A percentile compares a stretch with the other conserved stretches of the same genome.
Conservation (phyloP, 2,329 filamentous ascomycete genomes). For the Aotearoamyces nothofagi region DNA sequence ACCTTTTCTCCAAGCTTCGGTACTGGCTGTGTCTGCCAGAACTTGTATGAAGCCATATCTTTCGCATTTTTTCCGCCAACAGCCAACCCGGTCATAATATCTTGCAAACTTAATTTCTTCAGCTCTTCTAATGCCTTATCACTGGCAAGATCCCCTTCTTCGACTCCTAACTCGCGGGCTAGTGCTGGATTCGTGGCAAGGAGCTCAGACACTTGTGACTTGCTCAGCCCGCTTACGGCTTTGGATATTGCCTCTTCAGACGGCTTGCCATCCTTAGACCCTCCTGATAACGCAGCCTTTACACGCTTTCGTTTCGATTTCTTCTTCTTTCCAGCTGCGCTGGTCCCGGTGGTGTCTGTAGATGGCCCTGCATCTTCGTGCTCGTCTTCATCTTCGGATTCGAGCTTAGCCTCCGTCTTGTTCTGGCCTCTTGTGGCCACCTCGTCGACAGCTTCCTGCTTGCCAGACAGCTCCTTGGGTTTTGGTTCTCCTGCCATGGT, state of each 20-base stretch:
- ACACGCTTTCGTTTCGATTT: conserved; percentile 52
- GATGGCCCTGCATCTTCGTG: conserved; percentile 16
- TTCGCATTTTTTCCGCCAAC: conserved; percentile 78
- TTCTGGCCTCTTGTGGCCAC: conserved; percentile 8
- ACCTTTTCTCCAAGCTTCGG: conserved; percentile 58
- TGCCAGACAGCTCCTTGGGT: conserved; percentile 34
- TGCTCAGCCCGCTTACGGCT: conserved; percentile 29
- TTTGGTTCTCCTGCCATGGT: conserved; percentile 34
- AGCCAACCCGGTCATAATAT: conserved; percentile 62
- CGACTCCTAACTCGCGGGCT: conserved; percentile 36
- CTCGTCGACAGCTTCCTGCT: conserved; percentile 25
- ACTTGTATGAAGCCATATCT: conserved; percentile 95
- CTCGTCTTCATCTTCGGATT: conserved; percentile 30
- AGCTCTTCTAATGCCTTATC: conserved; percentile 34
- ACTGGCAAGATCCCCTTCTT: conserved; percentile 18
- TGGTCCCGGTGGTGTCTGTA: conserved; percentile 15
- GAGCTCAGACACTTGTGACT: conserved; percentile 47
- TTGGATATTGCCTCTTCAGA: conserved; percentile 32
- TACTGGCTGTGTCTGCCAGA: conserved; percentile 96
- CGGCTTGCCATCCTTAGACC: conserved; percentile 15
- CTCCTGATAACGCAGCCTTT: conserved; percentile 24
- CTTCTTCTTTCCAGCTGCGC: conserved; percentile 33
- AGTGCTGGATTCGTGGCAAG: conserved; percentile 60
- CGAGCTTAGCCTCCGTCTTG: conserved; percentile 26
- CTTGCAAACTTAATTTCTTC: conserved; percentile 49